phyloP scores from a whole-genome alignment of 345 rosid genomes.

The Bretschneidera sinensis region DNA sequence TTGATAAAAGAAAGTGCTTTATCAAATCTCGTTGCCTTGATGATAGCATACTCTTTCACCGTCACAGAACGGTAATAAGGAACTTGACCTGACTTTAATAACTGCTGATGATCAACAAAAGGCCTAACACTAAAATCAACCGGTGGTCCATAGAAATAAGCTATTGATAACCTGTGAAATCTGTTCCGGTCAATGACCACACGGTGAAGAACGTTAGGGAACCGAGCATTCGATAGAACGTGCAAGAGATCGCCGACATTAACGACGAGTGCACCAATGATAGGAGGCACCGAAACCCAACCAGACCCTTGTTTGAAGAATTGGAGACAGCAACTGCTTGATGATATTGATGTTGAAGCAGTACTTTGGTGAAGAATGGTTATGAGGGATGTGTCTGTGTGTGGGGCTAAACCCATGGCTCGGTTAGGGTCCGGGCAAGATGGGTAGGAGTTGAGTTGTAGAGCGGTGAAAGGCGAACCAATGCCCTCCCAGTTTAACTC shows the following conservation, averaged over 20 bases:
- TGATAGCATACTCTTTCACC: conserved; percentile 43
- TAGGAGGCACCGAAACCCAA: conserved; percentile 62
- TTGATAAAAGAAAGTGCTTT: conserved; percentile 52
- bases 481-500: conserved; percentile 32
- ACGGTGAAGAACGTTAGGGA: conserved; percentile 59
- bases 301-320: conserved; percentile 47
- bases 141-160: conserved; percentile 55
- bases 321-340: conserved; percentile 55
- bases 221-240: conserved; percentile 56
- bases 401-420: conserved; percentile 87
- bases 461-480: conserved; percentile 19
- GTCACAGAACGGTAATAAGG: conserved; percentile 48
- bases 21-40: conserved; percentile 49
- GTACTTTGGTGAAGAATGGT: conserved; percentile 71
- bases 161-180: conserved; percentile 54
- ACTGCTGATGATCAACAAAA: conserved; percentile 16
- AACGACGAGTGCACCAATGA: conserved; percentile 58
- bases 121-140: conserved; percentile 42
- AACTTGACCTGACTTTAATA: conserved; percentile 17
- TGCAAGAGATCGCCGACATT: conserved; percentile 85
- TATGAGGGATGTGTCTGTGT: conserved; percentile 70
- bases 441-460: conserved; percentile 87
- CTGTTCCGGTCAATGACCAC: conserved; percentile 44
- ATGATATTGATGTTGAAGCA: too few relatives aligned
- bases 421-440: conserved; percentile 63